Conservation (phyloP, 2,329 filamentous ascomycete genomes). For the Pyrenochaeta sp. region DNA sequence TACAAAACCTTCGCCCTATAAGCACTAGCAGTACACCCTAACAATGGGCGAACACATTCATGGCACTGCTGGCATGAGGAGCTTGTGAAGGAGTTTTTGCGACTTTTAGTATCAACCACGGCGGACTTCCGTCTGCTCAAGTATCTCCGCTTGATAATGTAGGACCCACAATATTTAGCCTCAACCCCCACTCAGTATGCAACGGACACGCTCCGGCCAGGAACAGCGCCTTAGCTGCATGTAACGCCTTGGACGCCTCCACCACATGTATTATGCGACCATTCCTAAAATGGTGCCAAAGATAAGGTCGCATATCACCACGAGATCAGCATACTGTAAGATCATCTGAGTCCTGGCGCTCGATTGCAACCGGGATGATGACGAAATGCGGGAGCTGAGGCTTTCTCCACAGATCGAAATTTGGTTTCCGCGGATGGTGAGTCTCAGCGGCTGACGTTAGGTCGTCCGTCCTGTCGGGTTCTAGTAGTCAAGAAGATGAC, state of each 20-base stretch:
- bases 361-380: constrained; percentile 19
- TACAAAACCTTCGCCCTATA: constrained; percentile 8
- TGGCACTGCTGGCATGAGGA: not conserved
- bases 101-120: not conserved
- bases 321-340: constrained; percentile 24
- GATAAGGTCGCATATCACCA: constrained; percentile 47
- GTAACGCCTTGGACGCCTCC: constrained; percentile 8
- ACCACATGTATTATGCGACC: constrained; percentile 26
- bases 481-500: constrained; percentile 17
- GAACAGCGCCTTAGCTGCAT: constrained; percentile 19
- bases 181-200: constrained; percentile 23
- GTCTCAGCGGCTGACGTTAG: constrained; percentile 14
- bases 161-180: not conserved
- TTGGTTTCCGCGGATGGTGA: constrained; percentile 26
- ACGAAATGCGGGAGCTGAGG: constrained; percentile 23
- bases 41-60: not conserved
- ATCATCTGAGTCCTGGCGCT: constrained; percentile 7
- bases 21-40: constrained; percentile 6
- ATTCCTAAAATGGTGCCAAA: constrained; percentile 33
- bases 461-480: constrained; percentile 19
- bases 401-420: constrained; percentile 32
- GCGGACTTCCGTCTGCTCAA: constrained; percentile 3
- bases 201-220: constrained; percentile 16
- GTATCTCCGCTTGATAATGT: constrained; percentile 28
- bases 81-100: not conserved